Base-by-base conservation (phyloP, 768 basidiomycete species). In the Psilocybe tampanensis region DNA sequence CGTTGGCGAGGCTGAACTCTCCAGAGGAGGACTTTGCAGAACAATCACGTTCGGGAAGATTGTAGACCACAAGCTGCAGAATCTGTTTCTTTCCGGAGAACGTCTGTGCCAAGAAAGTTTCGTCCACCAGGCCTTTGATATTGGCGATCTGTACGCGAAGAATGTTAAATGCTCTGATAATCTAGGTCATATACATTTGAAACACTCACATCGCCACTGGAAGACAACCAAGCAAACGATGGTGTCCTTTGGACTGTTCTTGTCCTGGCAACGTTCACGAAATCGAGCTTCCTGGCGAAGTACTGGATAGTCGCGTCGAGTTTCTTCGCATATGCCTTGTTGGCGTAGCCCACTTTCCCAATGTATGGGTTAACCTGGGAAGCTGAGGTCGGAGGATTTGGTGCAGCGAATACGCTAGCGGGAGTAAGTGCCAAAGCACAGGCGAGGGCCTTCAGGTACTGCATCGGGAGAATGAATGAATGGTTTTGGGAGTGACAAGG, bases 1-100 rank as follows among this genome's bases (percentile, higher is more conserved):
- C 64, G 44, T 74, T 56, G 19, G 55, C 64, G 18, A 70, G 56
- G 23, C 57, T 59, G 47, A 73, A 64, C 53, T 75, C 73, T 52
- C 73, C 72, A 42, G 63, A 60, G 5, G 69, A 70, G 1, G 72
- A 69, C 39, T 68, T 69, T 12, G 73, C 72, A 48, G 66, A 64
- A 52, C 73, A 73, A 51, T 74, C 73, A 51, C 72, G 67, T 39
- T 73, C 67, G n/a, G 73, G 73, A 17, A 74, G 62, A 47, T 72
- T 68, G 64, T 74, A 73, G 19, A 74, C 64, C 26, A 68, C 70
- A 36, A 73, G 54, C 44, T 72, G 68, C 44, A 74, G 63, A 19
- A 72, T 56, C 39, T 67, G 63, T 29, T 61, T 60, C 52, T 66
- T 55, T 15, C 60, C 45, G 7, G 61, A 59, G 17, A 44, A 17